These are phyloP conservation scores for Nakaseomyces kungkrabaensis DNA, from an alignment of 1,139 yeast species.

Conservation along the genomic window DNA sequence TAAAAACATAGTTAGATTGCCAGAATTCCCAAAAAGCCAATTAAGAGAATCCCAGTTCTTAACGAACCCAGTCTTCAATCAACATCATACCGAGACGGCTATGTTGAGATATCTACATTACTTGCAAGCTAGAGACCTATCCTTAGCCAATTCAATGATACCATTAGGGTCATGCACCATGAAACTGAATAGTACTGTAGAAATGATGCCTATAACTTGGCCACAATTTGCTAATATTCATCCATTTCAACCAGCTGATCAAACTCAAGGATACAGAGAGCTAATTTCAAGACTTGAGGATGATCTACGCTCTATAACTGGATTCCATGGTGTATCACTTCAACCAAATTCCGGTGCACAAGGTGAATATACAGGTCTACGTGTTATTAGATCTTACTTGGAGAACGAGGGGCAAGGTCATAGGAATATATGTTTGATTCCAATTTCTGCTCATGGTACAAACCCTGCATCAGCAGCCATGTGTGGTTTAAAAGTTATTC, in stretches of 20 bases:
- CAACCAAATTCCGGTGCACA: constrained; percentile 99
- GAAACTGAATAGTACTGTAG: constrained; percentile 92
- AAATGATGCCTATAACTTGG: constrained; percentile 90
- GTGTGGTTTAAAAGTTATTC: constrained; percentile 90
- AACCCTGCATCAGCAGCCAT: constrained; percentile 98
- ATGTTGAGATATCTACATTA: constrained; percentile 83
- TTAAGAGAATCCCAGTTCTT: constrained; percentile 57
- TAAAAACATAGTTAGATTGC: constrained; percentile 17
- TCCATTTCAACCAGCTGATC: constrained; percentile 85
- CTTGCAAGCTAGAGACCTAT: constrained; percentile 79
- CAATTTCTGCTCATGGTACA: constrained; percentile 96
- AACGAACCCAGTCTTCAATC: constrained; percentile 69
- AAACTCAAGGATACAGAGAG: constrained; percentile 75
- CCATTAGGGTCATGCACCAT: constrained; percentile 96
- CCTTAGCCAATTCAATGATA: constrained; percentile 93
- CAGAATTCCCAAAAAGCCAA: constrained; percentile 41
- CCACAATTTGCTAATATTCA: constrained; percentile 84
- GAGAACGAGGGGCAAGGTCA: constrained; percentile 56
- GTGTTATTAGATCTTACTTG: constrained; percentile 74
- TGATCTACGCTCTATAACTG: constrained; percentile 90
- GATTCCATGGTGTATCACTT: constrained; percentile 80
- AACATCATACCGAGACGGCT: constrained; percentile 88
- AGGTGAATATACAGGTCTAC: constrained; percentile 92
- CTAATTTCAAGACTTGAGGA: constrained; percentile 66
- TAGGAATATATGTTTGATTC: constrained; percentile 84